Percentiles rank a stretch among this genome's conserved stretches.
These are phyloP conservation scores for Crithidia brevicula DNA, from an alignment of 208 protist species.

Conservation along the genomic window DNA sequence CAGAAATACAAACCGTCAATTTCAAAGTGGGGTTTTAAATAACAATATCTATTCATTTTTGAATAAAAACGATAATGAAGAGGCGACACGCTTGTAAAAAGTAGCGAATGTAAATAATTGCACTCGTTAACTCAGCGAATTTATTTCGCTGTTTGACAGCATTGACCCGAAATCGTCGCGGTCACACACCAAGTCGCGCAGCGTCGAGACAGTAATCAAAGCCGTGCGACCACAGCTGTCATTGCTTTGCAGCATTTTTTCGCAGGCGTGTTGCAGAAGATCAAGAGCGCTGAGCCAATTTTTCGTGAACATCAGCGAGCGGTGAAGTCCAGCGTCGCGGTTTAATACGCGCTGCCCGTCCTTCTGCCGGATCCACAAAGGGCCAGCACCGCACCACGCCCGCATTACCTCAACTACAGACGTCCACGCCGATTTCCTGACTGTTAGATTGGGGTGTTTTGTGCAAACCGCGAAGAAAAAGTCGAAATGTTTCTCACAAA, in stretches of 20 bases:
- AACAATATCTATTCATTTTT: too few species aligned
- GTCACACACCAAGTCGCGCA: constrained; percentile 61
- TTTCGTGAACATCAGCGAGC: constrained; percentile 46
- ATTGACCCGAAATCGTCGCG: constrained; percentile 46
- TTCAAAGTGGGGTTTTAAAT: too few species aligned
- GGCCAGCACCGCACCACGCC: constrained; percentile 35
- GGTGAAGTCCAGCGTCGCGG: constrained; percentile 5
- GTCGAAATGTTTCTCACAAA: constrained; percentile 36
- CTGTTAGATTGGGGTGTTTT: constrained; percentile 32
- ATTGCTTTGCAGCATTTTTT: constrained; percentile 33
- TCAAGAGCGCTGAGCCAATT: constrained; percentile 48
- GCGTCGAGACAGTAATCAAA: constrained; percentile 45
- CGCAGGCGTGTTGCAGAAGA: constrained; percentile 31
- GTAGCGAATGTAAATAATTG: constrained; percentile 1
- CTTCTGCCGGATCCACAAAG: constrained; percentile 26
- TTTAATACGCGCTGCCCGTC: constrained; percentile 27
- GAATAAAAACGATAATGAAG: not conserved
- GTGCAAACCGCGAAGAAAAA: constrained; percentile 39
- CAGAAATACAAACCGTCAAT: too few species aligned
- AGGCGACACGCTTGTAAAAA: not conserved
- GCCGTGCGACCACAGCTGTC: constrained; percentile 39
- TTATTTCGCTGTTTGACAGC: constrained; percentile 25
- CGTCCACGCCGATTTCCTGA: constrained; percentile 38
- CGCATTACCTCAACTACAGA: constrained; percentile 41
- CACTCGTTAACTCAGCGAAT: constrained; percentile 18